These are phyloP conservation scores for Apiospora aurea DNA, from an alignment of 2,329 filamentous ascomycete genomes.

Conservation along the genomic window DNA sequence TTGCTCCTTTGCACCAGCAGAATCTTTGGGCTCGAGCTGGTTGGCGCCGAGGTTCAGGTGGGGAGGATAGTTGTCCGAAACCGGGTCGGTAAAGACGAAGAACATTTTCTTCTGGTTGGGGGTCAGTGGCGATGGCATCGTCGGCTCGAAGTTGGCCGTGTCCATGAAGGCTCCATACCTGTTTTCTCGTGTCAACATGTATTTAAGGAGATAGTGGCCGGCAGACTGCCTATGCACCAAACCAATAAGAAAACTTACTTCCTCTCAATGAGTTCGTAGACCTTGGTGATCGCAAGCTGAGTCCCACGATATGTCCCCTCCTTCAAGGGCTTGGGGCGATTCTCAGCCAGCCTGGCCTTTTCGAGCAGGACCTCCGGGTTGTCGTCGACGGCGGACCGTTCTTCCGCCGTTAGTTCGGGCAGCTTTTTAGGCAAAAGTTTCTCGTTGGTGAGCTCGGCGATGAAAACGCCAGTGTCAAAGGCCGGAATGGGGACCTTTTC, in stretches of 20 bases:
- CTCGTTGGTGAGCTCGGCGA: conserved; percentile 20
- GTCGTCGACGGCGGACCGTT: background rate
- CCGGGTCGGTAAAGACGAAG: conserved; percentile 23
- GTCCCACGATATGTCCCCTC: conserved; percentile 15
- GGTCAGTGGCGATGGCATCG: background rate
- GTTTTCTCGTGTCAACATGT: background rate
- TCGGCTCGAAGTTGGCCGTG: conserved; percentile 23
- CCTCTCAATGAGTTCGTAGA: conserved; percentile 23
- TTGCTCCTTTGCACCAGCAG: background rate
- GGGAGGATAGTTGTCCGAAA: conserved; percentile 9
- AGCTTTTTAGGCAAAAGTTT: conserved; percentile 16
- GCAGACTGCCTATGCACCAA: background rate
- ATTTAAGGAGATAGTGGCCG: background rate
- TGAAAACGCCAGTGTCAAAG: conserved; percentile 20
- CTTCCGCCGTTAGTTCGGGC: background rate
- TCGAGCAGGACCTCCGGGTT: conserved; percentile 14
- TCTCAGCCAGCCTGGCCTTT: conserved; percentile 3
- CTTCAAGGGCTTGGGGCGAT: background rate
- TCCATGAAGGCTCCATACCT: conserved; percentile 21
- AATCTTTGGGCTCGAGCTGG: background rate
- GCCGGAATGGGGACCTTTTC: conserved; percentile 14
- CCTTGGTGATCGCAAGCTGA: conserved; percentile 20
- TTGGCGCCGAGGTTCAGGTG: conserved; percentile 19
- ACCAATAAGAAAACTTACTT: background rate
- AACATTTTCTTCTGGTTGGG: conserved; percentile 19